phyloP scores from a whole-genome alignment of 257 asterid species.

The Datura wrightii region DNA sequence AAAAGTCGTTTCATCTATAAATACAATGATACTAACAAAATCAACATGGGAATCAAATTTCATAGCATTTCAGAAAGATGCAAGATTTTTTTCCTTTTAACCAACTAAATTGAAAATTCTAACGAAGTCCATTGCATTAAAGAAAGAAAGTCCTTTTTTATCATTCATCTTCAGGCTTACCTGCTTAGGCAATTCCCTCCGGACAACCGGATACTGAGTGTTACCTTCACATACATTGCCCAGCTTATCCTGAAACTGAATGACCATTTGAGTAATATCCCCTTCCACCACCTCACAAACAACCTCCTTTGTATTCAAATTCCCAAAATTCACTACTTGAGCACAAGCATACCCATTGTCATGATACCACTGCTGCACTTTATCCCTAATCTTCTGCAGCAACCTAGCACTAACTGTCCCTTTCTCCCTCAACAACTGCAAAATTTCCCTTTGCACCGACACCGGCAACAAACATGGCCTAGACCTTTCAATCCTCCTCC shows the following conservation, averaged over 20 bases:
- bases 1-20: not conserved
- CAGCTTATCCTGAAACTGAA: conserved; percentile 96
- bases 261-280: conserved; percentile 81
- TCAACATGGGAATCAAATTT: not conserved
- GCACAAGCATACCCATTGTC: conserved; percentile 94
- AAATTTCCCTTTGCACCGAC: conserved; percentile 73
- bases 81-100: not conserved
- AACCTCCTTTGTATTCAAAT: conserved; percentile 88
- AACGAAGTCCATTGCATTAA: not conserved
- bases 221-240: conserved; percentile 94
- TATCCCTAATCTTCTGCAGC: conserved; percentile 94
- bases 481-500: conserved; percentile 73
- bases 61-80: not conserved
- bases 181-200: conserved; percentile 88
- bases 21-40: not conserved
- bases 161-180: conserved; percentile 39
- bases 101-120: not conserved
- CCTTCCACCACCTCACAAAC: conserved; percentile 99
- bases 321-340: conserved; percentile 94
- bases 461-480: conserved; percentile 86
- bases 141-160: not conserved
- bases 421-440: conserved; percentile 69
- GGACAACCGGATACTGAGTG: conserved; percentile 76
- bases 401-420: conserved; percentile 89
- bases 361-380: conserved; percentile 95